Base-by-base conservation (phyloP, 495 filamentous ascomycete species). In the Podospora pseudocomata region DNA sequence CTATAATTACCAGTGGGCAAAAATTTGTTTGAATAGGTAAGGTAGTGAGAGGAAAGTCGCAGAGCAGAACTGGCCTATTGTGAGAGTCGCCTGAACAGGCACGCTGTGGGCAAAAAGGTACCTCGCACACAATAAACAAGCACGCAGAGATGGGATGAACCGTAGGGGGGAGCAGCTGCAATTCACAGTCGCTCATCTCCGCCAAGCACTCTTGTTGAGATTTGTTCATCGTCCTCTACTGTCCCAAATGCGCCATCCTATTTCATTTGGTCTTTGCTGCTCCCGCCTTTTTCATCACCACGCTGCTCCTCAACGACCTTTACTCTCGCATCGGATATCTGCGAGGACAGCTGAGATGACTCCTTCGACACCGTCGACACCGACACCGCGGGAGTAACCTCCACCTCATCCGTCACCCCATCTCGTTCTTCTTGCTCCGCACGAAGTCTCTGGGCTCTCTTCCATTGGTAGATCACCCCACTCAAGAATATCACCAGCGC, bases 391-490 rank as follows among this genome's bases (percentile, higher is more conserved):
- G 59, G 30, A 32, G 59, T 61, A 4, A 61, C 59, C 26, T 49
- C 28, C 59, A 28, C 59, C 13, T 27, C 59, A 18, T 61, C 28
- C 23, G 16, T 30, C 2, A 61, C 27, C 59, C 59, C 32, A 6
- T 20, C 5, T 13, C 23, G 13, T 20, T 20, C 23, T 16, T 49
- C 39, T 49, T 49, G 39, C 39, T 49, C 39, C 7, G 39, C 15
- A 49, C 39, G 39, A 9, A 49, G 39, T 2, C 39, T 49, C 13
- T 49, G 39, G 18, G 26, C 64, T 20, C 30, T 57, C 53, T 54
- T 65, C 64, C 55, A 34, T 7, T 65, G 44, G 30, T 57, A 65
- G 19, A 65, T 57, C 13, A 57, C 49, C 23, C 53, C 49, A 55
- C 20, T 23, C n/a, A 65, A n/a, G 26, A 65, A 65, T 11, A 58